Evolutionary conservation across 192 early-diverging fungal genomes (phyloP).

Genomic region (Paraglomus occultum): DNA sequence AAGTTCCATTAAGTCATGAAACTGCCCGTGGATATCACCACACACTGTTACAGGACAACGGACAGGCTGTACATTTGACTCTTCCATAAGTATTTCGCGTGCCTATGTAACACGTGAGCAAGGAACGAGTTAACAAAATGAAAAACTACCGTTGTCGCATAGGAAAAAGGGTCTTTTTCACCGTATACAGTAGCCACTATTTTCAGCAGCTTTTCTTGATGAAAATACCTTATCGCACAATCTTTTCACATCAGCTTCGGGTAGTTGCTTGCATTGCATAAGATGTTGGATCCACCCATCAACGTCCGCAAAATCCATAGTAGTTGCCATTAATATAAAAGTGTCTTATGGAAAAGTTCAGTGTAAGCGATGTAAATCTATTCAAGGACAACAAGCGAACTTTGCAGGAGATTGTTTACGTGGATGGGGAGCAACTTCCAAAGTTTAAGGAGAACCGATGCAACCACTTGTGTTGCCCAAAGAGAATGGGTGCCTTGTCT

Average conservation of each 20-base stretch:
- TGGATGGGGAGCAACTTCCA: too few relatives aligned
- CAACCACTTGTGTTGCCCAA: too few relatives aligned
- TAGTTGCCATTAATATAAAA: constrained; percentile 31
- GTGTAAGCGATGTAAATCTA: too few relatives aligned
- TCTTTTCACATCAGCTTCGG: constrained; percentile 91
- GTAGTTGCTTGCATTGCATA: constrained; percentile 92
- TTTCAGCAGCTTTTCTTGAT: not conserved
- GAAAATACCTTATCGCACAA: constrained; percentile 92
- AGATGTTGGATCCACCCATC: constrained; percentile 92
- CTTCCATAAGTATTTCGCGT: constrained; percentile 92
- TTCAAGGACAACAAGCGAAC: too few relatives aligned
- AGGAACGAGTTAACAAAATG: constrained; percentile 20
- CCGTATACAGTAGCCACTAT: not conserved
- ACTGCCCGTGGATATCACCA: constrained; percentile 99
- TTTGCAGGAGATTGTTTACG: too few relatives aligned
- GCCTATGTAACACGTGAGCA: constrained; percentile 44
- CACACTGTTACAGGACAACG: constrained; percentile 97
- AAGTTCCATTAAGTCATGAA: constrained; percentile 95
- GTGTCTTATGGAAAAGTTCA: too few relatives aligned
- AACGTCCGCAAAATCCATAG: constrained; percentile 77
- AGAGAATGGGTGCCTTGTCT: too few relatives aligned
- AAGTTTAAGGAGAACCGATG: too few relatives aligned
- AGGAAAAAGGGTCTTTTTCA: not conserved
- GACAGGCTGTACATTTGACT: constrained; percentile 98
- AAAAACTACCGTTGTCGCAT: not conserved